Conservation (phyloP, 495 filamentous ascomycete species). For the Aspergillus sclerotiicarbonarius region DNA sequence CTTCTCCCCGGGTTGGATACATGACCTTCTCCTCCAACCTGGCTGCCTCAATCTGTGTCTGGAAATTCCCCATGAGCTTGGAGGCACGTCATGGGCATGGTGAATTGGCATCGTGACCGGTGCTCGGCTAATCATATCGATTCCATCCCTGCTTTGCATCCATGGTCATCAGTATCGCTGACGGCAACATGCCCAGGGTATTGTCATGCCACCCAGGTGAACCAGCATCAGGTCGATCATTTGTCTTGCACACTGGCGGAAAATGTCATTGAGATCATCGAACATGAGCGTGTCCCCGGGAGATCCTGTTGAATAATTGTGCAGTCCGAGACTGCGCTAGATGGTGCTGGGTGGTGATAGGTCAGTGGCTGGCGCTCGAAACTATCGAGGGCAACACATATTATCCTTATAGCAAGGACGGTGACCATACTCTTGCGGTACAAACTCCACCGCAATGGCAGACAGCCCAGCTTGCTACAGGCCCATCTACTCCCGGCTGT, state of each 20-base stretch:
- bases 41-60: constrained; percentile 50
- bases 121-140: no score
- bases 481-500: no score
- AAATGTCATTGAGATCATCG: constrained; percentile 60
- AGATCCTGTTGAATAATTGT: constrained; percentile 57
- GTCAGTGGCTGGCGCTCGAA: no score
- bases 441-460: no score
- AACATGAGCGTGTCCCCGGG: constrained; percentile 67
- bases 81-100: constrained; percentile 59
- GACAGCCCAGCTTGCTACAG: no score
- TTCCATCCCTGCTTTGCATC: constrained; percentile 62
- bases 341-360: no score
- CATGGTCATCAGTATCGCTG: constrained; percentile 67
- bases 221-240: constrained; percentile 67
- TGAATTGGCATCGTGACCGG: no score
- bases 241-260: constrained; percentile 44
- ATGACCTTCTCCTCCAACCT: constrained; percentile 54
- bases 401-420: no score
- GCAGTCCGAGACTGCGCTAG: no score
- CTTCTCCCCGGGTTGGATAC: constrained; percentile 60
- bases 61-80: constrained; percentile 53
- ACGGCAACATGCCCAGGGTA: constrained; percentile 55
- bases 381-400: no score
- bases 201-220: constrained; percentile 64
- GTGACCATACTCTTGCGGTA: no score